phyloP scores from a whole-genome alignment of 495 filamentous ascomycete genomes.

The Daldinia childiae region DNA sequence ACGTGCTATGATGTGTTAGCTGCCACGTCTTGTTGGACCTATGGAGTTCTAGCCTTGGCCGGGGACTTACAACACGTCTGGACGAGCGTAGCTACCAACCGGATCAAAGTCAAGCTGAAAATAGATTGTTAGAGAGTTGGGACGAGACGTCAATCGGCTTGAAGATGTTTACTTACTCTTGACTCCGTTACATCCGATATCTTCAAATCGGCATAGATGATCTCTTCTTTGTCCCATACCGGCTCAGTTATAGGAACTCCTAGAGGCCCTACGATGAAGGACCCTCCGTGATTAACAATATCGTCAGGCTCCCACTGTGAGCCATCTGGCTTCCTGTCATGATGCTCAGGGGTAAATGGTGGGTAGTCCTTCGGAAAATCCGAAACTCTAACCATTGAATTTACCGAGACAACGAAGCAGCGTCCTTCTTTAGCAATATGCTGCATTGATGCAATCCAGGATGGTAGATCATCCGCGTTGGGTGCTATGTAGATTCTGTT shows the following conservation, averaged over 20 bases:
- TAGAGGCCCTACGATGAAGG: constrained; percentile 52
- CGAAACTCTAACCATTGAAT: constrained; percentile 53
- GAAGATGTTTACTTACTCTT: constrained; percentile 42
- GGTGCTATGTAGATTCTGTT: constrained; percentile 54
- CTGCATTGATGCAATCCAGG: constrained; percentile 56
- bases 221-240: constrained; percentile 53
- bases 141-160: neutral
- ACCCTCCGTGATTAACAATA: constrained; percentile 53
- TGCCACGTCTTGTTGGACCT: neutral
- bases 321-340: constrained; percentile 51
- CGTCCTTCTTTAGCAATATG: constrained; percentile 58
- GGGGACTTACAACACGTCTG: constrained; percentile 55
- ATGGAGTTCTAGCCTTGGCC: neutral
- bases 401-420: constrained; percentile 55
- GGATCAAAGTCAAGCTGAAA: constrained; percentile 55
- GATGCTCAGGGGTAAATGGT: constrained; percentile 52
- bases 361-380: constrained; percentile 56
- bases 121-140: constrained; percentile 3
- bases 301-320: constrained; percentile 50
- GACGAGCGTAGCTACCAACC: constrained; percentile 54
- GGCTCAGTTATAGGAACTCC: constrained; percentile 51
- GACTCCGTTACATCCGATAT: constrained; percentile 49
- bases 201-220: constrained; percentile 51
- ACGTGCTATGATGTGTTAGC: constrained; percentile 38
- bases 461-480: constrained; percentile 53